A percentile compares a stretch with the other conserved stretches of the same genome.
Conservation (phyloP, 805 yeast genomes). For the Citeromyces nyonsensis region DNA sequence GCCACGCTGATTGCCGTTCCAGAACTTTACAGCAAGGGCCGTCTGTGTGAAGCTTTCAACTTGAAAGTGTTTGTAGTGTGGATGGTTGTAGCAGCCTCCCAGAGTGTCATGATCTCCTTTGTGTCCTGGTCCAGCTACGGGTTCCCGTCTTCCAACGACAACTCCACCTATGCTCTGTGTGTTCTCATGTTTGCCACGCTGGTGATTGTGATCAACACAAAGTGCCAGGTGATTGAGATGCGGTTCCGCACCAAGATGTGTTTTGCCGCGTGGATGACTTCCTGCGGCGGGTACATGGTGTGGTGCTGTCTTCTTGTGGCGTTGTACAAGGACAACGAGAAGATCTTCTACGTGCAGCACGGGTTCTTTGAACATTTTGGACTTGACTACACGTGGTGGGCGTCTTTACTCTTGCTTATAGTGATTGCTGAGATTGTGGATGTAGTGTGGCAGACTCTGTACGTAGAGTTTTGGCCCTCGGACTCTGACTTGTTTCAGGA, state of each 20-base stretch:
- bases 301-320: constrained; percentile 74
- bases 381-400: constrained; percentile 78
- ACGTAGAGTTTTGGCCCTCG: constrained; percentile 40
- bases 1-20: constrained; percentile 86
- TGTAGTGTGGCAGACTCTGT: constrained; percentile 39
- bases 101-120: constrained; percentile 60
- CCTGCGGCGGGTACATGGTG: constrained; percentile 71
- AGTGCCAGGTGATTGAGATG: constrained; percentile 73
- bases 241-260: constrained; percentile 57
- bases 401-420: constrained; percentile 39
- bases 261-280: constrained; percentile 46
- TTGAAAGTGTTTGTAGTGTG: constrained; percentile 55
- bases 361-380: constrained; percentile 70
- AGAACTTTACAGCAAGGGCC: constrained; percentile 69
- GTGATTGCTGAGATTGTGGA: constrained; percentile 55
- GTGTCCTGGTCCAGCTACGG: constrained; percentile 61
- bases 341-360: constrained; percentile 55
- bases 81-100: constrained; percentile 64
- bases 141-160: constrained; percentile 46
- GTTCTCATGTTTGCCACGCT: constrained; percentile 59
- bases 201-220: constrained; percentile 58
- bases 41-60: constrained; percentile 61
- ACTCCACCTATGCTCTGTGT: constrained; percentile 73
- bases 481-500: constrained; percentile 72
- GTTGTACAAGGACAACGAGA: constrained; percentile 36